Percentiles rank a stretch among this genome's conserved stretches.
Evolutionary conservation across 1,284 basidiomycete species (phyloP).

Genomic region (Rhodotorula sp.): DNA sequence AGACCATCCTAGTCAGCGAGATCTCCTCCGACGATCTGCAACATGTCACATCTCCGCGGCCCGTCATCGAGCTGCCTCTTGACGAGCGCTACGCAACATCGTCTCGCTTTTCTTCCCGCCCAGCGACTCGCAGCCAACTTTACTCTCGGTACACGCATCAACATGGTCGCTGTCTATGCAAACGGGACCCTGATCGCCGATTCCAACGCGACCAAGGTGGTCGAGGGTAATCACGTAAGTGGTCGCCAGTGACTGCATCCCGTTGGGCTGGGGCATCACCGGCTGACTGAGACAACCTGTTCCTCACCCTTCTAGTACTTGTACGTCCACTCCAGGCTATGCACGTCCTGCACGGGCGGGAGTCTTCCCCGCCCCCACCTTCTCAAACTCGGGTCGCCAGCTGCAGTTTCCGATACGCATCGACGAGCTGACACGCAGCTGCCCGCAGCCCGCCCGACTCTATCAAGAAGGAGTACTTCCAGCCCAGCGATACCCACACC

Average conservation of each 20-base stretch:
- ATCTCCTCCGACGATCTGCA: too few species aligned
- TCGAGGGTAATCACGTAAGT: conserved; percentile 60
- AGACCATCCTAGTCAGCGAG: too few species aligned
- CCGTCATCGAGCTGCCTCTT: not conserved
- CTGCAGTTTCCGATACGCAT: too few species aligned
- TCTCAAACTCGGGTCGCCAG: not conserved
- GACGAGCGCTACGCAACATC: not conserved
- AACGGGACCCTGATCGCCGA: conserved; percentile 61
- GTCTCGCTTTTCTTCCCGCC: not conserved
- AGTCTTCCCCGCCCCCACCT: not conserved
- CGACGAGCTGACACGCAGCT: not conserved
- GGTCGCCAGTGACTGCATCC: too few species aligned
- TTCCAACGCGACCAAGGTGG: conserved; percentile 56
- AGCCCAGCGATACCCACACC: conserved; percentile 7
- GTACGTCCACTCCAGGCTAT: not conserved
- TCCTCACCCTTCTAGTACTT: conserved; percentile 8
- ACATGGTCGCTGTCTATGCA: conserved; percentile 46
- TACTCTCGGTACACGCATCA: not conserved
- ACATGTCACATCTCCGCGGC: too few species aligned
- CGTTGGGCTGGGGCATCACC: too few species aligned
- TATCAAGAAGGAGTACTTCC: conserved; percentile 26
- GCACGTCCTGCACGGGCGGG: too few species aligned
- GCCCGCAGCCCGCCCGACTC: conserved; percentile 20
- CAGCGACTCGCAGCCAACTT: not conserved
- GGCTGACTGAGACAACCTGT: too few species aligned